These are phyloP conservation scores for Termitomyces sp. DNA, from an alignment of 768 basidiomycete genomes.

Conservation along the genomic window DNA sequence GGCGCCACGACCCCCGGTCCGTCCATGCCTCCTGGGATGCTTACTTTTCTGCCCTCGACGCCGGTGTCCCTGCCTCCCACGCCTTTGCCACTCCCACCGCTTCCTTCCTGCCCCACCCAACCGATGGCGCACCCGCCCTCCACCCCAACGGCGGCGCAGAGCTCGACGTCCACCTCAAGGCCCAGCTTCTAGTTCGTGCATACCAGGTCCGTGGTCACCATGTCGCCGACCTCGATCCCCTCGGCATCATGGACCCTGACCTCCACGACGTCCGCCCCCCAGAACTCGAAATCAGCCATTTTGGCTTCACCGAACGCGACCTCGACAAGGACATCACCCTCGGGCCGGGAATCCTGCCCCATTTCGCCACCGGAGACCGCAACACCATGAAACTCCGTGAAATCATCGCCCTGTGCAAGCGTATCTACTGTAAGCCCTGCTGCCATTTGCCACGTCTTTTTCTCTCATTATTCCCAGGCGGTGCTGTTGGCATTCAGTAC, in stretches of 20 bases:
- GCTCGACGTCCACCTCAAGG: slow-evolving; percentile 94
- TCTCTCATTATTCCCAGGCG: slow-evolving; percentile 42
- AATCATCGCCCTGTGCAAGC: slow-evolving; percentile 84
- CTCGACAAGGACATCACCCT: slow-evolving; percentile 92
- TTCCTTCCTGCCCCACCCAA: slow-evolving; percentile 54
- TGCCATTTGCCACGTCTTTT: neutral
- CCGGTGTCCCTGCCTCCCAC: slow-evolving; percentile 69
- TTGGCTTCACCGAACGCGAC: slow-evolving; percentile 93
- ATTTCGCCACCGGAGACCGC: slow-evolving; percentile 83
- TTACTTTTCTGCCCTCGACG: slow-evolving; percentile 92
- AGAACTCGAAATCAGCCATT: slow-evolving; percentile 90
- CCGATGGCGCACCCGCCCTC: slow-evolving; percentile 77
- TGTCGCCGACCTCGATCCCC: slow-evolving; percentile 90
- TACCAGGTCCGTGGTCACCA: slow-evolving; percentile 99
- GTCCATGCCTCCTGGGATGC: slow-evolving; percentile 94
- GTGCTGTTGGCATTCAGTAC: slow-evolving; percentile 86
- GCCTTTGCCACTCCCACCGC: slow-evolving; percentile 85
- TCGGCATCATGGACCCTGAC: slow-evolving; percentile 90
- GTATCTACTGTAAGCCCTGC: slow-evolving; percentile 75
- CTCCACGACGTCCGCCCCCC: slow-evolving; percentile 73
- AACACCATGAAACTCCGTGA: slow-evolving; percentile 88
- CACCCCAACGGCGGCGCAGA: slow-evolving; percentile 67
- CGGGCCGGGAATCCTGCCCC: slow-evolving; percentile 93
- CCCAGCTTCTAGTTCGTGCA: slow-evolving; percentile 95
- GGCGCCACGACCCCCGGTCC: slow-evolving; percentile 84